Evolutionary conservation across 352 stramenopile species (phyloP), one percentile per base, ranked within the genome.

Genomic region (Blastocystis sp.): DNA sequence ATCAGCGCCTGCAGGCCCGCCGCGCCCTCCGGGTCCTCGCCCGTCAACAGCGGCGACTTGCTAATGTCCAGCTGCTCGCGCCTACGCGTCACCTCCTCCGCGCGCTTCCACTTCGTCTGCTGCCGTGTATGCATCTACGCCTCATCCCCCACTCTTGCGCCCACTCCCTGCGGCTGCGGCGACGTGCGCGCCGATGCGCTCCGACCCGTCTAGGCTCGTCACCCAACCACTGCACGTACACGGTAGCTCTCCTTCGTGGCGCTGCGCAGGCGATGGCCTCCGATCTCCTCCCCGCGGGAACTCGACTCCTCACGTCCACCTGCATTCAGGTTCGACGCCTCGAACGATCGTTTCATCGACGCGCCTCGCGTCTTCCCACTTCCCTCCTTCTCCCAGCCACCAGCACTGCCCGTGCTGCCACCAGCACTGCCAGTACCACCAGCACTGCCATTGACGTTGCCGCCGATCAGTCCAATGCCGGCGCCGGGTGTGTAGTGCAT

Each of bases 41-140:
- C 74, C 21, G 74, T 84, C 10, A 84, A n/a, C 74, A 84, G 34
- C 17, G 74, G 74, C 21, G 74, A 84, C 52, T 84, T 67, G 40
- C 52, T 52, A 11, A 84, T 28, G 19, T 84, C 56, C 60, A 52
- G 10, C 45, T 40, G 14, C 53, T 69, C 48, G 14, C 41, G 23
- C 53, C 74, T 81, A 81, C 48, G 34, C 14, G 10, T 67, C n/a
- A 67, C 10, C 34, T 1, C 0, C 61, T 21, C n/a, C 34, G 34
- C 61, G 5, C 48, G 14, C 48, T 14, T 56, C 48, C 48, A 56
- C 48, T 56, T 56, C 48, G 48, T 56, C 48, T 7, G 48, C 48
- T 17, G 14, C 48, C 14, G 48, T 0, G 48, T 14, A 0, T 56
- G 48, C 48, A 56, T 17, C 48, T 56, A 56, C 48, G 5, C 48